Evolutionary conservation across 768 basidiomycete genomes (phyloP), one percentile per base, ranked within the genome.

Genomic region (Hortiboletus campestris): DNA sequence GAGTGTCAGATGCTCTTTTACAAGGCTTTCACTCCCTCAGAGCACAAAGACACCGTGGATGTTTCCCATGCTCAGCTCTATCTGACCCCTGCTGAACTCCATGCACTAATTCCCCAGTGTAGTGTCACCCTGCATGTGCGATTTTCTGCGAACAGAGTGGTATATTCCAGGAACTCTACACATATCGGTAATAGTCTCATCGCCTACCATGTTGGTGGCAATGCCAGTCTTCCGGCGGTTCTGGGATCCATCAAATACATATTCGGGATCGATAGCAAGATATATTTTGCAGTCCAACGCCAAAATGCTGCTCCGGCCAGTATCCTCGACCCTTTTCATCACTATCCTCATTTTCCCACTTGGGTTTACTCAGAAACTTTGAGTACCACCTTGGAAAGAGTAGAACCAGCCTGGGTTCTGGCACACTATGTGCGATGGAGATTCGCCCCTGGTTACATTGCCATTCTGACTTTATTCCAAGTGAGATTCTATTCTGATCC

Each of bases 11-110:
- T 6, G 32, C 51, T 57, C 3, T 53, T 57, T 42, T 0, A 13
- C 2, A 56, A 48, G 5, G 71, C 63, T 56, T 51, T 50, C 20
- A 19, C 38, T 9, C 2, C 42, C 14, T 5, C 14, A 14, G 36
- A 34, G 6, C 31, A 32, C 0, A n/a, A n/a, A 34, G 34, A 34
- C 34, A 11, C 34, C 34, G 13, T 13, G 9, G 34, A 34, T 10
- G 34, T 11, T 13, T 34, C 13, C 34, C 34, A 34, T 34, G 28
- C 29, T 17, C 36, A 6, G 3, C 29, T 20, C 19, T 46, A 31
- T 32, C 11, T 5, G 10, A 14, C 19, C 11, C 41, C 53, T 22
- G 2, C 22, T 7, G 22, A 56, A 28, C 32, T 56, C 3, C 4
- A 5, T 20, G 5, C 13, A 17, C 25, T 46, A 8, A 16, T 29